Evolutionary conservation across 331 rosid species (phyloP).

Genomic region (Phaseolus coccineus): DNA sequence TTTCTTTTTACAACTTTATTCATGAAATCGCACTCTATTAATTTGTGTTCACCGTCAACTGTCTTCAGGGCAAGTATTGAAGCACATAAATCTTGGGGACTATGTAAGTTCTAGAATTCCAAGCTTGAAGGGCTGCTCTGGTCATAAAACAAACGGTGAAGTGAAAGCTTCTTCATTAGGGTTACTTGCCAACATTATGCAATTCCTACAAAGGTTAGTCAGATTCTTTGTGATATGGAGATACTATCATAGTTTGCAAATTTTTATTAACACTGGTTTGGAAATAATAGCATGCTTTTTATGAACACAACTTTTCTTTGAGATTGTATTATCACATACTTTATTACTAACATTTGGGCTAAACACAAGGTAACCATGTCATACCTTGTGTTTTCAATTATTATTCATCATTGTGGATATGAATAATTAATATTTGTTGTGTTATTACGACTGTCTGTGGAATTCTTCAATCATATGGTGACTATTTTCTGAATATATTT

Average conservation of each 20-base stretch:
- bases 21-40: conserved; percentile 15
- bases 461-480: conserved; percentile 8
- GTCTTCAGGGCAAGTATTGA: conserved; percentile 80
- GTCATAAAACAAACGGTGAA: conserved; percentile 70
- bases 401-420: conserved; percentile 30
- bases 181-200: conserved; percentile 69
- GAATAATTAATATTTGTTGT: conserved; percentile 21
- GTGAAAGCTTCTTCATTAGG: conserved; percentile 59
- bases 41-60: conserved; percentile 32
- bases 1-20: conserved; percentile 1
- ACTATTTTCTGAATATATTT: conserved; percentile 33
- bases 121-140: conserved; percentile 67
- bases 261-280: conserved; percentile 6
- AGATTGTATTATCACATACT: conserved; percentile 26
- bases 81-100: conserved; percentile 77
- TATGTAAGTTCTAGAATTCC: conserved; percentile 78
- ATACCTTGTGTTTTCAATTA: conserved; percentile 16
- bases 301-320: background rate
- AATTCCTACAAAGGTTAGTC: conserved; percentile 78
- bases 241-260: conserved; percentile 3
- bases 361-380: background rate
- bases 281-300: background rate
- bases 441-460: conserved; percentile 14
- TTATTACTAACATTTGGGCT: conserved; percentile 2
- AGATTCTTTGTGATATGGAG: conserved; percentile 17